Base-by-base conservation (phyloP, 768 basidiomycete genomes). In the Dentipellis sp. region DNA sequence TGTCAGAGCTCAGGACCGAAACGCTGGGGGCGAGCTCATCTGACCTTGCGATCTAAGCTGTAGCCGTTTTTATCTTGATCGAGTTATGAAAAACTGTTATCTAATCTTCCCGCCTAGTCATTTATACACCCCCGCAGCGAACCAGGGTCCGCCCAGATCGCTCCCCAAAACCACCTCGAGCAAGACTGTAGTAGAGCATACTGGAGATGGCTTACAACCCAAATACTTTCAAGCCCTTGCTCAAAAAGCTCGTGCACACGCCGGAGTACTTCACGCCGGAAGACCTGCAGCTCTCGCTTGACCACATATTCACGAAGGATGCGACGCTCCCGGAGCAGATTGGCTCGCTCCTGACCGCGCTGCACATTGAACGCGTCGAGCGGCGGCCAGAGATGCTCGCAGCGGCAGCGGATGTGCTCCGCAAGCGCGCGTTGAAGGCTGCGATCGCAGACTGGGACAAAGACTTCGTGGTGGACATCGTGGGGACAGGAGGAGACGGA, bases 401-500 rank as follows among this genome's bases (percentile, higher is more conserved):
- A 1, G 86, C 85, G 0, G 90, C 91, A 2, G 93, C 93, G 1
- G 67, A 80, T 2, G 81, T 91, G 2, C 76, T 97, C 48, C 77
- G 84, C 22, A 72, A 77, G n/a, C 81, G 84, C 21, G 82, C 90
- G 2, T 67, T 90, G 53, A 77, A 78, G 42, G 84, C 84, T 1
- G 72, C 71, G 1, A 78, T 91, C 38, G 75, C 83, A 53, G 77
- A 79, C 34, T 68, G 67, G 1, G 78, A 84, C 45, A 69, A 74
- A 5, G 91, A 94, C 67, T 91, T 74, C 58, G 67, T 74, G 39
- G 80, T 86, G 19, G 87, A 89, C 66, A 91, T 95, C 56, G 93
- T 95, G 19, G 93, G 93, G 2, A 94, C 92, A 0, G 93, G 95
- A 10, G 95, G 97, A 7, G 97, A 97, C 70, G 94, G 94, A 0